Base-by-base conservation (phyloP, 371 early-diverging fungal genomes). In the Mortierella sp. region DNA sequence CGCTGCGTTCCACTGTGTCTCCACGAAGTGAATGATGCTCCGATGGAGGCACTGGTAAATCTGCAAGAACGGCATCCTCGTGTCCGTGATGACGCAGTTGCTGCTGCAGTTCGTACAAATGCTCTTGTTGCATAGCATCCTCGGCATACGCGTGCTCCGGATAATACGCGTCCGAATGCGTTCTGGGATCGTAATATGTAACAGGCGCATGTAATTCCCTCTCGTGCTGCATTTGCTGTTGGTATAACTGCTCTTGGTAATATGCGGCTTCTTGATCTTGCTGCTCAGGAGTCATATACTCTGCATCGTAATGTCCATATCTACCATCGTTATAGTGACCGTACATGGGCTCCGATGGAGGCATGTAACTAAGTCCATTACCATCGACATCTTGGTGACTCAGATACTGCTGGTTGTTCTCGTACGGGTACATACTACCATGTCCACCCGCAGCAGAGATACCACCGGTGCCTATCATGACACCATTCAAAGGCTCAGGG, bases 101-200 rank as follows among this genome's bases (percentile, higher is more conserved):
- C 30, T 60, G 47, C 22, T 26, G 20, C 5, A 43, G 11, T 43
- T 11, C 43, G 8, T 64, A 37, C 54, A 35, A 32, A 28, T 64
- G 22, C 6, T 54, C 51, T 20, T 35, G 64, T 14, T 47, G 52
- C 18, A 30, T 64, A 3, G 52, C 62, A 24, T 62, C 45, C 9
- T 69, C 58, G 4, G 30, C 59, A 61, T 60, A 28, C 4, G 18
- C 1, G 10, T 39, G 58, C 8, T 32, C 49, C 8, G 52, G n/a
- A 60, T 70, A 65, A 20, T 66, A 70, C 8, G 45, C 49, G 18
- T 40, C 16, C 18, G 70, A 65, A 32, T 18, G 61, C 11, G 18
- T 35, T 14, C 64, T 32, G 28, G 68, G 75, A 35, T 60, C 64
- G 52, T 71, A 77, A 28, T 77, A 76, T n/a, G 63, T 32, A 14